Conservation (phyloP, 2,329 filamentous ascomycete genomes). For the Xylaria sp. region DNA sequence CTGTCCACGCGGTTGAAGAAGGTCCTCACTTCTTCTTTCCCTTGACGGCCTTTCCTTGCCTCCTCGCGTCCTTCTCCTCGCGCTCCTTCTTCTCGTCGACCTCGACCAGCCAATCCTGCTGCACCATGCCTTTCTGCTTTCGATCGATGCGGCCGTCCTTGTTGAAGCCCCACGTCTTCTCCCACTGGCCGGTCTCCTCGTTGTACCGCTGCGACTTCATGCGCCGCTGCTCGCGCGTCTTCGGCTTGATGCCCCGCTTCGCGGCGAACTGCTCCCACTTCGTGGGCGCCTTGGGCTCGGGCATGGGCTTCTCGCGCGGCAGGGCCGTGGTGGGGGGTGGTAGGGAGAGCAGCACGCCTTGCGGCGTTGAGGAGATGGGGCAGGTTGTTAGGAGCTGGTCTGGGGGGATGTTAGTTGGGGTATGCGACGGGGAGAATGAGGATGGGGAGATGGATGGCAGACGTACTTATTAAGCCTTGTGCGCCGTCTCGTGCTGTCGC, state of each 20-base stretch:
- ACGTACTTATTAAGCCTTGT: conserved; percentile 85
- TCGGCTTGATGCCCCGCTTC: conserved; percentile 96
- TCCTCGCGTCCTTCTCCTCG: conserved; percentile 36
- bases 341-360: conserved; percentile 81
- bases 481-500: conserved; percentile 86
- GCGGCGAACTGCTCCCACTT: conserved; percentile 97
- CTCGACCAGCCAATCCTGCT: conserved; percentile 92
- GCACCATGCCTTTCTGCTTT: conserved; percentile 76
- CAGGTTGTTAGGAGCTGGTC: conserved; percentile 87
- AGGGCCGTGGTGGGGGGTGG: conserved; percentile 76
- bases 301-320: conserved; percentile 92
- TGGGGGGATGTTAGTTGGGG: conserved; percentile 3
- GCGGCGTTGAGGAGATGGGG: conserved; percentile 74
- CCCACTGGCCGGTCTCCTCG: conserved; percentile 86
- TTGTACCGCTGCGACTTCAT: conserved; percentile 83
- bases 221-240: conserved; percentile 78
- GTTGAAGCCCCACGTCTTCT: conserved; percentile 89
- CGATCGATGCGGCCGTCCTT: conserved; percentile 69
- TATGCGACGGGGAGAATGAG: not conserved
- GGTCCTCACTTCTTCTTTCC: conserved; percentile 47
- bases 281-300: conserved; percentile 81
- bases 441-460: not conserved
- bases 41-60: conserved; percentile 34
- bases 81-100: conserved; percentile 75
- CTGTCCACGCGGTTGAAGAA: no score